Evolutionary conservation across 768 basidiomycete genomes (phyloP).

Genomic region (Scleroderma bovista): DNA sequence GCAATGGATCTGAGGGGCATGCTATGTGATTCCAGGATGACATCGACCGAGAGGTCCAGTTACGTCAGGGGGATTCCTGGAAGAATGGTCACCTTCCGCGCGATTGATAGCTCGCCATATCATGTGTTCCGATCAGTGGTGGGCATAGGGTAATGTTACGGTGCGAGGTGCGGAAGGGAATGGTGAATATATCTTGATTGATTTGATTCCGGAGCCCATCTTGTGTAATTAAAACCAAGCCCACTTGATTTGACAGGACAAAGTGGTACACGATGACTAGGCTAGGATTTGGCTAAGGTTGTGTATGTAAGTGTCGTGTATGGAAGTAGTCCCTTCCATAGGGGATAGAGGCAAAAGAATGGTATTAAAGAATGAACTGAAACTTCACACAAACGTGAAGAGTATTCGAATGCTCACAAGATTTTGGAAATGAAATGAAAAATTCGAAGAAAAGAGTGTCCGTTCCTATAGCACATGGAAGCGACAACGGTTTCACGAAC

Average conservation of each 20-base stretch:
- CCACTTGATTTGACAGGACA: background rate
- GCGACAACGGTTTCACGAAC: constrained; percentile 1
- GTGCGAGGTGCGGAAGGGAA: background rate
- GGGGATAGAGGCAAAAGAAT: constrained; percentile 6
- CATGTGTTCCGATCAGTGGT: background rate
- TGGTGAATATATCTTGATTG: background rate
- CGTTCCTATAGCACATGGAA: background rate
- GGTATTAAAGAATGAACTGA: constrained; percentile 6
- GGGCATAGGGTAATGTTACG: background rate
- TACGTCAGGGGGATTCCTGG: background rate
- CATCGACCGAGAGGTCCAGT: background rate
- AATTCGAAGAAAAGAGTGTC: background rate
- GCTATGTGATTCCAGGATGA: background rate
- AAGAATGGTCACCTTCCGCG: background rate
- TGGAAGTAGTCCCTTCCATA: background rate
- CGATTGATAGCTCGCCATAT: background rate
- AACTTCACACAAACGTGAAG: background rate
- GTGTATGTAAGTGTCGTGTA: background rate
- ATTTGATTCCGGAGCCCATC: background rate
- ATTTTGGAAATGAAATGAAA: constrained; percentile 10
- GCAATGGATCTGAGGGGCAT: background rate
- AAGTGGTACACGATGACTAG: background rate
- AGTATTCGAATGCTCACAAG: constrained; percentile 2
- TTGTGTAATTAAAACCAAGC: background rate
- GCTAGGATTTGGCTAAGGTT: too few species aligned